Evolutionary conservation across 768 basidiomycete genomes (phyloP).

Genomic region (Steccherinum ochraceum): DNA sequence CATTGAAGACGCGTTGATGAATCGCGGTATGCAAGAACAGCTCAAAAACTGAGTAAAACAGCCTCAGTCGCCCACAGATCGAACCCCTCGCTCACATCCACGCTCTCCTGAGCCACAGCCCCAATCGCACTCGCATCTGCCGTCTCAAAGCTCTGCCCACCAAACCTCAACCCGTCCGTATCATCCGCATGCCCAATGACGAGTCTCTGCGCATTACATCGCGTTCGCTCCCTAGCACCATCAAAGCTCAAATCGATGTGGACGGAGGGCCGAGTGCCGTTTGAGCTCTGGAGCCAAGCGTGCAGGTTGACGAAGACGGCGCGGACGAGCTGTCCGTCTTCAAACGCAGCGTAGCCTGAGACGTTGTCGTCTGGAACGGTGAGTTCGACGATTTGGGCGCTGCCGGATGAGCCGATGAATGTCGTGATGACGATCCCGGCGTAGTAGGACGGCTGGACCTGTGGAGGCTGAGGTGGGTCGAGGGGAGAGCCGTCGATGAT

Average conservation of each 20-base stretch:
- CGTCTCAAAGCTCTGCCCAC: slow-evolving; percentile 22
- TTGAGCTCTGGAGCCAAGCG: slow-evolving; percentile 33
- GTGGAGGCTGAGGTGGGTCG: slow-evolving; percentile 43
- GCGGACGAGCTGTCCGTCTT: slow-evolving; percentile 34
- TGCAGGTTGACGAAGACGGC: slow-evolving; percentile 55
- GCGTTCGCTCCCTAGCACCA: slow-evolving; percentile 1
- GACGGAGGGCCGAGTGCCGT: slow-evolving; percentile 27
- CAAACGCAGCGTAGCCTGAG: slow-evolving; percentile 60
- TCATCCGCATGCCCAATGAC: slow-evolving; percentile 24
- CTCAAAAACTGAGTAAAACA: slow-evolving; percentile 8
- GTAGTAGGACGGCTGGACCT: slow-evolving; percentile 64
- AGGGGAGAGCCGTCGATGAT: slow-evolving; percentile 49
- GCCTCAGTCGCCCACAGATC: slow-evolving; percentile 21
- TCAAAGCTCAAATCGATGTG: slow-evolving; percentile 38
- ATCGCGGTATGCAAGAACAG: no score
- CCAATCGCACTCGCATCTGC: slow-evolving; percentile 15
- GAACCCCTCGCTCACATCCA: slow-evolving; percentile 14
- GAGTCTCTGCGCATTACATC: slow-evolving; percentile 9
- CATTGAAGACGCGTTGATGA: no score
- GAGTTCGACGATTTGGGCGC: slow-evolving; percentile 40
- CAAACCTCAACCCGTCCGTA: slow-evolving; percentile 17
- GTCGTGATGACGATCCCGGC: slow-evolving; percentile 55
- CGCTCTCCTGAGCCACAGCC: slow-evolving; percentile 9
- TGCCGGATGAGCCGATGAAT: slow-evolving; percentile 43
- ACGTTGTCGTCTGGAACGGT: slow-evolving; percentile 38